Base-by-base conservation (phyloP, 805 yeast genomes). In the Ogataea sp. region DNA sequence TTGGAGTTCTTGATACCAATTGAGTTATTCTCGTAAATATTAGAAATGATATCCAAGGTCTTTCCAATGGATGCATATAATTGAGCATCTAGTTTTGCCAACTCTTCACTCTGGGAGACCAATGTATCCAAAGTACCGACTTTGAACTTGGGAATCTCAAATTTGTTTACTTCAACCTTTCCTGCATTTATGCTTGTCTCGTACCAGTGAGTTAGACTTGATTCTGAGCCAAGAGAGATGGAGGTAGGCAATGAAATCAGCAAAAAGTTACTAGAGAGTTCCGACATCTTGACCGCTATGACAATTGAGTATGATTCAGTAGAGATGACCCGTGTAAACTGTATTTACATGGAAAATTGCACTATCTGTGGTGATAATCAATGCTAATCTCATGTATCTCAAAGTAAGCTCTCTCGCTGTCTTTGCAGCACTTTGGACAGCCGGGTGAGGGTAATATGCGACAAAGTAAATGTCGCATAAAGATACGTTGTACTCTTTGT, bases 71-170 rank as follows among this genome's bases (percentile, higher is more conserved):
- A 74, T 8, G 69, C 64, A 32, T 73, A 74, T 55, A 90, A 71
- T 61, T 86, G 93, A n/a, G 67, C 65, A 62, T 93, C 99, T 40
- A 81, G 65, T 58, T 87, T 89, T 32, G 75, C 66, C 42, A 93
- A 71, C 54, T 90, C 97, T 53, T 93, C 98, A 58, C 89, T 78
- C 62, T 89, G 89, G 51, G 83, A 79, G 39, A 93, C 94, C 43
- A 93, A 71, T 24, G 88, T 81, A 62, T 93, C 99, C 55, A 93
- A 73, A 11, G 97, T 89, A 23, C 97, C 97, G 46, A 93, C 86
- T 61, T 93, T 90, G 63, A 93, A 90, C 45, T 71, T 78, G 7
- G 97, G 97, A 38, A 88, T 68, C 27, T 68, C 65, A 42, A 83
- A 74, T 40, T 71, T 65, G 39, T 69, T 59, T 26, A 85, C 67